These are phyloP conservation scores for bread wheat (Triticum aestivum) DNA, from an alignment of 176 grass and related monocot species.

Conservation along the genomic window IWGSC_CS_RefSeq_v2.1 NC_057798.1:52331831-52332330, in stretches of 20 bases:
- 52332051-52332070: conserved; percentile 41
- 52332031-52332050: conserved; percentile 22
- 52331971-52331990: conserved; percentile 40
- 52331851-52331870: conserved; percentile 15
- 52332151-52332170: background rate
- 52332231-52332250: conserved; percentile 21
- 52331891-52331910: conserved; percentile 47
- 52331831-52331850: conserved; percentile 25
- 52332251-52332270: conserved; percentile 37
- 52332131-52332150: conserved; percentile 4
- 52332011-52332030: conserved; percentile 31
- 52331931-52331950: conserved; percentile 49
- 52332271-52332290: conserved; percentile 29
- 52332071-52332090: background rate
- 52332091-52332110: conserved; percentile 31
- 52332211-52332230: background rate
- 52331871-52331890: conserved; percentile 15
- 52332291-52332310: background rate
- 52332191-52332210: background rate
- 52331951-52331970: conserved; percentile 24
- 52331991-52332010: conserved; percentile 35
- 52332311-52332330: background rate
- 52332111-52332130: background rate
- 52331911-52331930: background rate
- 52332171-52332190: background rate